Evolutionary conservation across 2,329 filamentous ascomycete genomes (phyloP).

Genomic region (Apiospora sp.): DNA sequence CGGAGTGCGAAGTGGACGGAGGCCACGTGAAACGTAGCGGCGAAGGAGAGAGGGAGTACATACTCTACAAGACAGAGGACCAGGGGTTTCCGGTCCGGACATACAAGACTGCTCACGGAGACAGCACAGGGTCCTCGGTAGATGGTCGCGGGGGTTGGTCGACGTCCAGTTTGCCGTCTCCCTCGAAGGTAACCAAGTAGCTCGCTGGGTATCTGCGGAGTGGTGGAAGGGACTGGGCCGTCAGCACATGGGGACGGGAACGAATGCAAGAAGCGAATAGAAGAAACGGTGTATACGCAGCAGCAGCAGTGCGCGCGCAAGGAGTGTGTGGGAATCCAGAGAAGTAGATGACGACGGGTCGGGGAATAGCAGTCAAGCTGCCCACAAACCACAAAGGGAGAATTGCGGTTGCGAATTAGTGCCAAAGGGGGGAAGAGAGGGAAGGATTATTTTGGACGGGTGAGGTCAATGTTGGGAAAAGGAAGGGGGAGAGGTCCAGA

Average conservation of each 20-base stretch:
- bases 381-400: conserved; percentile 22
- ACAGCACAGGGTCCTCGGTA: conserved; percentile 17
- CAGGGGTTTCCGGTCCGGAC: conserved; percentile 23
- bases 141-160: conserved; percentile 2
- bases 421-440: conserved; percentile 16
- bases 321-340: conserved; percentile 22
- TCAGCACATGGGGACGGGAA: conserved; percentile 25
- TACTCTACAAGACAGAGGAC: conserved; percentile 24
- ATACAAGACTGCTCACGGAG: conserved; percentile 22
- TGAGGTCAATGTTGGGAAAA: conserved; percentile 25
- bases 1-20: neutral
- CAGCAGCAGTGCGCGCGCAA: conserved; percentile 22
- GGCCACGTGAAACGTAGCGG: conserved; percentile 22
- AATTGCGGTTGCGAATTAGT: conserved; percentile 22
- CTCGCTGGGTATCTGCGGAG: conserved; percentile 22
- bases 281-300: conserved; percentile 20
- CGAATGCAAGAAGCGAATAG: conserved; percentile 24
- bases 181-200: neutral
- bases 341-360: conserved; percentile 5
- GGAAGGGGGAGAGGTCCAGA: conserved; percentile 31
- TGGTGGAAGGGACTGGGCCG: conserved; percentile 18
- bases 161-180: conserved; percentile 24
- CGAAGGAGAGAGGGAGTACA: neutral
- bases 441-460: conserved; percentile 18
- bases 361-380: conserved; percentile 23